These are phyloP conservation scores for Daldinia eschscholtzii DNA, from an alignment of 2,329 filamentous ascomycete species.

Conservation along the genomic window DNA sequence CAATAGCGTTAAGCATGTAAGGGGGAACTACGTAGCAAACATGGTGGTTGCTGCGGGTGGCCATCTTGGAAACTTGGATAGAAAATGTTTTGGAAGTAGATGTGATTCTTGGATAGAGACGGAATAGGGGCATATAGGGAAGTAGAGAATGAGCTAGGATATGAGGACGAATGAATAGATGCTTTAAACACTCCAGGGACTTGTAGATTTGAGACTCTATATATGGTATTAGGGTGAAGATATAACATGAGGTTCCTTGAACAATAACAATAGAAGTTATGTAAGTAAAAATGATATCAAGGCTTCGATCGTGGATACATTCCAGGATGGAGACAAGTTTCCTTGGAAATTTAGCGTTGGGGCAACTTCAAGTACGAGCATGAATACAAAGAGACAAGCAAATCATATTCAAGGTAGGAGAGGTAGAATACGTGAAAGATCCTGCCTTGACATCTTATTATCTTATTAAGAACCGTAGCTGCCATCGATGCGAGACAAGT, in stretches of 20 bases:
- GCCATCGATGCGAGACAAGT: slow-evolving; percentile 15
- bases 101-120: slow-evolving; percentile 15
- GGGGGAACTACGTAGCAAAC: slow-evolving; percentile 61
- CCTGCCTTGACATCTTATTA: slow-evolving; percentile 11
- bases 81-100: slow-evolving; percentile 12
- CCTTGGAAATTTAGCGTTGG: slow-evolving; percentile 9
- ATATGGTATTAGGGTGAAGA: not conserved
- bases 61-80: slow-evolving; percentile 42
- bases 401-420: slow-evolving; percentile 12
- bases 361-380: slow-evolving; percentile 13
- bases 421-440: not conserved
- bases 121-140: slow-evolving; percentile 23
- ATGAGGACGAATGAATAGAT: not conserved
- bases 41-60: slow-evolving; percentile 36
- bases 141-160: not conserved
- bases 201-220: slow-evolving; percentile 11
- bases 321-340: slow-evolving; percentile 17
- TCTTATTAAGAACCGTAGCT: slow-evolving; percentile 10
- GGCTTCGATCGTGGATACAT: slow-evolving; percentile 14
- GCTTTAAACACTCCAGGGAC: not conserved
- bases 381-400: not conserved
- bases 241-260: slow-evolving; percentile 1
- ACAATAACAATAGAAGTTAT: slow-evolving; percentile 14
- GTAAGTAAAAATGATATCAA: slow-evolving; percentile 3
- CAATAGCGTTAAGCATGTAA: slow-evolving; percentile 60